Evolutionary conservation across 2,329 filamentous ascomycete genomes (phyloP).

Genomic region (Fusarium sp.): DNA sequence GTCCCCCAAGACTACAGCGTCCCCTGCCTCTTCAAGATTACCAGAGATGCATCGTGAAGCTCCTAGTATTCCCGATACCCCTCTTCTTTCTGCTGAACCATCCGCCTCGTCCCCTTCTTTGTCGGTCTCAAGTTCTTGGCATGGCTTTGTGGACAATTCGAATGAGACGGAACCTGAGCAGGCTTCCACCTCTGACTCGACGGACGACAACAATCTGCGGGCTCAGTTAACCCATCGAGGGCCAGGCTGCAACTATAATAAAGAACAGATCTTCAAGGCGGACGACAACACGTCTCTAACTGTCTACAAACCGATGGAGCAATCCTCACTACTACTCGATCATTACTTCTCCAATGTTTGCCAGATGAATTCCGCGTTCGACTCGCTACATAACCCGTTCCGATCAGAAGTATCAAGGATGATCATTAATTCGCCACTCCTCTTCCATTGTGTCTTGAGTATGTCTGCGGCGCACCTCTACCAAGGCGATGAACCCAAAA

Average conservation of each 20-base stretch:
- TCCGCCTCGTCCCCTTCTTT: neutral
- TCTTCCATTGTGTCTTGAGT: slow-evolving; percentile 24
- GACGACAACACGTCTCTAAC: neutral
- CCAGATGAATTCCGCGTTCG: slow-evolving; percentile 22
- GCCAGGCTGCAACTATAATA: too few relatives aligned
- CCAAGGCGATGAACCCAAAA: neutral
- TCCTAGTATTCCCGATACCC: too few relatives aligned
- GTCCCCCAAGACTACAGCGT: neutral
- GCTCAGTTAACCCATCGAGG: too few relatives aligned
- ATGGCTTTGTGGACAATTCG: neutral
- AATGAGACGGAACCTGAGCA: neutral
- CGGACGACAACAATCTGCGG: neutral
- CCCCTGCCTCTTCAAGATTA: neutral
- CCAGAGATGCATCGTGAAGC: neutral
- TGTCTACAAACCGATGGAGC: neutral
- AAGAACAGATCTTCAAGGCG: too few relatives aligned
- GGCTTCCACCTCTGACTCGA: neutral
- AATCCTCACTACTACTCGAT: slow-evolving; percentile 4
- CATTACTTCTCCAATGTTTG: slow-evolving; percentile 30
- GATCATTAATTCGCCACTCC: slow-evolving; percentile 13
- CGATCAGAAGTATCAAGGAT: slow-evolving; percentile 19
- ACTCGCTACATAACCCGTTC: slow-evolving; percentile 27
- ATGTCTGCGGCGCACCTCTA: slow-evolving; percentile 33
- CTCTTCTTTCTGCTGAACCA: neutral
- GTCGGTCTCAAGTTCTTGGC: neutral